Evolutionary conservation across 768 basidiomycete species (phyloP).

Genomic region (Suillus luteus): DNA sequence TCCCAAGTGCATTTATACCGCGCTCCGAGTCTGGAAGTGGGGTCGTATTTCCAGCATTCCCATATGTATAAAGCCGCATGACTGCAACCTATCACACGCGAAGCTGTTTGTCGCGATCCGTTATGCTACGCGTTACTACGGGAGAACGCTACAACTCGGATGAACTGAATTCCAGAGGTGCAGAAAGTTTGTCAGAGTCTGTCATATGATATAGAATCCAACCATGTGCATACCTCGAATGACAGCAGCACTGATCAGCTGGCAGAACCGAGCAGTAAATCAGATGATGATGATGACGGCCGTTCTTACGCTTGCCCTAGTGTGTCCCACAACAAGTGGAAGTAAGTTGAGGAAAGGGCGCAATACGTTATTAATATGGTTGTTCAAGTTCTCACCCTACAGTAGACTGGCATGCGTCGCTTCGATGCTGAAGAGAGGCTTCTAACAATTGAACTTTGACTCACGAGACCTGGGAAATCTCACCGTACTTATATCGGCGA

Average conservation of each 20-base stretch:
- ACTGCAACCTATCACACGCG: slow-evolving; percentile 6
- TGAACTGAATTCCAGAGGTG: neutral
- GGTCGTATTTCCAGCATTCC: slow-evolving; percentile 10
- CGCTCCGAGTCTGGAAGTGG: neutral
- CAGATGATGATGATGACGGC: neutral
- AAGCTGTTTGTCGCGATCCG: neutral
- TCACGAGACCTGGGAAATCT: neutral
- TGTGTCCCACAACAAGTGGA: neutral
- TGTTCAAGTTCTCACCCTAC: neutral
- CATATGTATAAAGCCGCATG: neutral
- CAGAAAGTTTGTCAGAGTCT: neutral
- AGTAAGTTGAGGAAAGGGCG: neutral
- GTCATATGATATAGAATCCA: neutral
- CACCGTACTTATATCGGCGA: neutral
- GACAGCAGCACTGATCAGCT: neutral
- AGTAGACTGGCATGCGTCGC: too few species aligned
- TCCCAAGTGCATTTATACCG: slow-evolving; percentile 8
- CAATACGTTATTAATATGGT: neutral
- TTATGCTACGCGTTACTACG: neutral
- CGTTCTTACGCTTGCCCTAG: neutral
- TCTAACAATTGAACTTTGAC: neutral
- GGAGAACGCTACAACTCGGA: neutral
- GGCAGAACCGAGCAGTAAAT: neutral
- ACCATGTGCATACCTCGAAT: neutral
- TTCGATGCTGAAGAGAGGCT: too few species aligned